phyloP scores from a whole-genome alignment of 75 land plant genomes.

The Gnetum montanum region DNA sequence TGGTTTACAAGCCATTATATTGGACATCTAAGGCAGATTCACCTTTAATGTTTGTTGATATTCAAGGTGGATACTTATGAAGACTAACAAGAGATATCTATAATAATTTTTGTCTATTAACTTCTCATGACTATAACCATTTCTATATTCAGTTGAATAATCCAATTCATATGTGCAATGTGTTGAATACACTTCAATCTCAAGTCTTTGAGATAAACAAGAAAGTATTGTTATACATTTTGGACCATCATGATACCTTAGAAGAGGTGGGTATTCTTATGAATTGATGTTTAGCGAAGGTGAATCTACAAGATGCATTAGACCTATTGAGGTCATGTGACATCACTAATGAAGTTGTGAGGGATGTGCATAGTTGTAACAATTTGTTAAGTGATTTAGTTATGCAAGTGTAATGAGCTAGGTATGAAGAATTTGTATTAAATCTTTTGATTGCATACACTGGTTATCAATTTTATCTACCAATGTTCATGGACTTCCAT shows the following conservation, averaged over 20 bases:
- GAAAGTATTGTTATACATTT: not conserved
- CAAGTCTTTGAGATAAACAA: not conserved
- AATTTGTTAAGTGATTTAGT: not conserved
- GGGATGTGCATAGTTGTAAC: not conserved
- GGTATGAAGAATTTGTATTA: slow-evolving; percentile 12
- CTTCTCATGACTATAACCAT: not conserved
- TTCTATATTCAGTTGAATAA: not conserved
- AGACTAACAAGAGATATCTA: not conserved
- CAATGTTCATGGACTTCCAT: slow-evolving; percentile 16
- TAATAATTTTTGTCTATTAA: slow-evolving; percentile 1
- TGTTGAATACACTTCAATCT: slow-evolving; percentile 3
- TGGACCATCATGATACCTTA: not conserved
- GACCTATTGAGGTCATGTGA: slow-evolving; percentile 7
- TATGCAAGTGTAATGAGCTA: not conserved
- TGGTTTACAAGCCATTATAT: not conserved
- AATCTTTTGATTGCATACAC: slow-evolving; percentile 7
- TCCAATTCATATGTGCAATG: not conserved
- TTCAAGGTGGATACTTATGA: slow-evolving; percentile 7
- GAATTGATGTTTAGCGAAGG: not conserved
- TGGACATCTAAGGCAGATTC: not conserved
- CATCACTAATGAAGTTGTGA: not conserved
- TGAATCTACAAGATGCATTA: not conserved
- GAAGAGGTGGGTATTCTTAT: slow-evolving; percentile 5
- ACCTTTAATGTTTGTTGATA: not conserved
- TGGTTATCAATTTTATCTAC: slow-evolving; percentile 9